Evolutionary conservation across 192 early-diverging fungal species (phyloP).

Genomic region (Coemansia erecta): DNA sequence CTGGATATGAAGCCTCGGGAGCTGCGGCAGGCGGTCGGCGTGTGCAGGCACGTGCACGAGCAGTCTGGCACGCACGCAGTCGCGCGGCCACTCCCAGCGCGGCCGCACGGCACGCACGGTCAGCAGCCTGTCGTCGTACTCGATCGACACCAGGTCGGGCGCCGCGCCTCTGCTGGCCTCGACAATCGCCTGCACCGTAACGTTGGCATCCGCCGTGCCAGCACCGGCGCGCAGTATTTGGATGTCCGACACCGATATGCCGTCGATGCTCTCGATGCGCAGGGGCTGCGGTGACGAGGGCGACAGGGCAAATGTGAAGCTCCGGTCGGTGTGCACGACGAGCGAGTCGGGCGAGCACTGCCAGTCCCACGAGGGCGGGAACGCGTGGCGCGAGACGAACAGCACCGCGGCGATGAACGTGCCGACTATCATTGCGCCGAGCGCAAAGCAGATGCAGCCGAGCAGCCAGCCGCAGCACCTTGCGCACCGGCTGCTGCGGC

Average conservation of each 20-base stretch:
- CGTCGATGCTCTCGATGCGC: conserved; percentile 25
- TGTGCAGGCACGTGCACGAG: conserved; percentile 11
- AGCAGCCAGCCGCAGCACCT: conserved; percentile 15
- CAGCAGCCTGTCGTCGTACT: background rate
- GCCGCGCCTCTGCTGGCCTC: conserved; percentile 10
- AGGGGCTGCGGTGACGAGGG: background rate
- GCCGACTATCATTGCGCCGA: conserved; percentile 8
- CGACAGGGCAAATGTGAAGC: conserved; percentile 5
- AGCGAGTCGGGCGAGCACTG: conserved; percentile 14
- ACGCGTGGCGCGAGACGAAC: conserved; percentile 9
- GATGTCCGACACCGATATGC: conserved; percentile 24
- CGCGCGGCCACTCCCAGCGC: conserved; percentile 29
- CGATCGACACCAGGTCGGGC: background rate
- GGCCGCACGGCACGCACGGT: conserved; percentile 10
- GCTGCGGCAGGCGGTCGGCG: background rate
- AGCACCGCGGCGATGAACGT: conserved; percentile 6
- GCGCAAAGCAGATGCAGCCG: conserved; percentile 18
- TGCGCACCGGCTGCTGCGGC: conserved; percentile 4
- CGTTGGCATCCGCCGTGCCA: background rate
- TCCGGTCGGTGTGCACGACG: conserved; percentile 8
- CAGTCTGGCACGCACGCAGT: conserved; percentile 29
- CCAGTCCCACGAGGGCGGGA: conserved; percentile 17
- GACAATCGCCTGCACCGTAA: conserved; percentile 21
- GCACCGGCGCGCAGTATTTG: conserved; percentile 5
- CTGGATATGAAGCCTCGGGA: conserved; percentile 3